phyloP scores from a whole-genome alignment of 192 early-diverging fungal genomes.

The Backusella psychrophila region DNA sequence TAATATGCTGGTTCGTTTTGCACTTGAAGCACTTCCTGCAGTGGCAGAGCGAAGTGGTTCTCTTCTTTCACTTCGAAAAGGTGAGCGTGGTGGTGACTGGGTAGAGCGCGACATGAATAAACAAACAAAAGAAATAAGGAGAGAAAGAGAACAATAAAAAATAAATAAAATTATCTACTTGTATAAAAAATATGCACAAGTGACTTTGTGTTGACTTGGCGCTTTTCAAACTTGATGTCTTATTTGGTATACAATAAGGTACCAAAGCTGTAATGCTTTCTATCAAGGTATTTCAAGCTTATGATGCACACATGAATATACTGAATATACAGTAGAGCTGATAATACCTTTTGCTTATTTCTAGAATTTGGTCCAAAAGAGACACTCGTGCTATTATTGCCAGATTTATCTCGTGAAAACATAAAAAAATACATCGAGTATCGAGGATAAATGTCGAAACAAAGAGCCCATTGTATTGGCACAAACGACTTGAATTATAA shows the following conservation, averaged over 20 bases:
- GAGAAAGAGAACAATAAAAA: not conserved
- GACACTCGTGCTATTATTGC: no score
- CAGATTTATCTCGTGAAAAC: no score
- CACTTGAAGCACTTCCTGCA: not conserved
- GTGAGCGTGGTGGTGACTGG: not conserved
- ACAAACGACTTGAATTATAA: no score
- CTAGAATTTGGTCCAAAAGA: no score
- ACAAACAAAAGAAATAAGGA: not conserved
- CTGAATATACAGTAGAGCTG: no score
- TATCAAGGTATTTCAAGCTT: not conserved
- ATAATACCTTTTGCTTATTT: no score
- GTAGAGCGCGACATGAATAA: not conserved
- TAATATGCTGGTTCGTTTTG: slow-evolving; percentile 10
- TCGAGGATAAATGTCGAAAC: no score
- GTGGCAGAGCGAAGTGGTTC: not conserved
- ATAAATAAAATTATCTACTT: not conserved
- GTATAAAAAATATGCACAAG: not conserved
- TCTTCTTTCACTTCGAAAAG: not conserved
- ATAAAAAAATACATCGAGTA: no score
- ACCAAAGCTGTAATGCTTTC: no score
- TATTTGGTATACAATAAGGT: not conserved
- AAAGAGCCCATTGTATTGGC: no score
- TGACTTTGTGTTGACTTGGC: not conserved
- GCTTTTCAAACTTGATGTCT: not conserved
- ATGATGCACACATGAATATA: no score